Conservation (phyloP, 768 basidiomycete species). For the Tulasnella sp. region DNA sequence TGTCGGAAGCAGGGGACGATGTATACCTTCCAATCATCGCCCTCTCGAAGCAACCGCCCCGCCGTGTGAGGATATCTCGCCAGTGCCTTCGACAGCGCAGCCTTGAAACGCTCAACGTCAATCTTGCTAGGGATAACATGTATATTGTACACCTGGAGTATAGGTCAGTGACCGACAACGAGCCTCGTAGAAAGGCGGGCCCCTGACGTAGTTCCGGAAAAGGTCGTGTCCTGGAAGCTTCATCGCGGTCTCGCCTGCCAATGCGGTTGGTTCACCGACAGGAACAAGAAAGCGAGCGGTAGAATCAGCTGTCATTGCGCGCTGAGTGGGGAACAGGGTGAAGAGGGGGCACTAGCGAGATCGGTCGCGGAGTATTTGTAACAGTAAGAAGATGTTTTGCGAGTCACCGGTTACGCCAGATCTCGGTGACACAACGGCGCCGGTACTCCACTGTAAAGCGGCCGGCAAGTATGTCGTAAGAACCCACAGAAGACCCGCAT, state of each 20-base stretch:
- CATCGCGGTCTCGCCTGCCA: not conserved
- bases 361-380: not conserved
- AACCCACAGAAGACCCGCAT: not conserved
- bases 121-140: conserved; percentile 14
- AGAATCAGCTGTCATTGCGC: not conserved
- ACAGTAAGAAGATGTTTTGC: not conserved
- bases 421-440: conserved; percentile 1
- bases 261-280: not conserved
- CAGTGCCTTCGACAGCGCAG: not conserved
- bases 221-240: not conserved
- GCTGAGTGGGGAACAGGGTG: not conserved
- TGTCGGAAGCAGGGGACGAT: no score
- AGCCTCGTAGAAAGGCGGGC: not conserved
- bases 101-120: conserved; percentile 5
- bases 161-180: not conserved
- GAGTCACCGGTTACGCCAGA: not conserved
- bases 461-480: not conserved
- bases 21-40: conserved; percentile 15
- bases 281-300: not conserved
- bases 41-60: conserved; percentile 10
- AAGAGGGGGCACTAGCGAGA: not conserved
- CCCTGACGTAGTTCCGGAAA: not conserved
- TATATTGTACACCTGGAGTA: not conserved
- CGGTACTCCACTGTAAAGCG: not conserved
- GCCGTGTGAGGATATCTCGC: conserved; percentile 11